These are phyloP conservation scores for Knufia petricola DNA, from an alignment of 2,329 filamentous ascomycete species.

Conservation along the genomic window DNA sequence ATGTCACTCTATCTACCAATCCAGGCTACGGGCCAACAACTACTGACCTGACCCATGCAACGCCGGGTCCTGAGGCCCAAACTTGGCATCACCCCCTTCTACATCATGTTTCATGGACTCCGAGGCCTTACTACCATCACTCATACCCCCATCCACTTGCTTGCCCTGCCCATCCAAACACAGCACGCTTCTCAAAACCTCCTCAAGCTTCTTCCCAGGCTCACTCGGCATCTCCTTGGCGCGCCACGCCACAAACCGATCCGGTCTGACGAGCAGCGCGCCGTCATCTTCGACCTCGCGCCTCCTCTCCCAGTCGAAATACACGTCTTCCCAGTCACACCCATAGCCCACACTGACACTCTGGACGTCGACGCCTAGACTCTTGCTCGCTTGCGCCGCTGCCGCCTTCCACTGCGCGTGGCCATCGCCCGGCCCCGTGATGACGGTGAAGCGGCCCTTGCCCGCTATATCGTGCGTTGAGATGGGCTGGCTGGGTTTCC, in stretches of 20 bases:
- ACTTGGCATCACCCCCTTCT: too few relatives aligned
- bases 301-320: slow-evolving; percentile 48
- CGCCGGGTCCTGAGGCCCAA: too few relatives aligned
- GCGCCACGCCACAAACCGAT: slow-evolving; percentile 51
- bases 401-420: slow-evolving; percentile 41
- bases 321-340: slow-evolving; percentile 53
- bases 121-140: too few relatives aligned
- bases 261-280: slow-evolving; percentile 49
- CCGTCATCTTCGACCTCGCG: slow-evolving; percentile 50
- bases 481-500: slow-evolving; percentile 33
- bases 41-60: too few relatives aligned
- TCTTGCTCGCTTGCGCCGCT: slow-evolving; percentile 30
- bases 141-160: background rate
- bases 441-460: slow-evolving; percentile 42
- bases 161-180: background rate
- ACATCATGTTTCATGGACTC: too few relatives aligned
- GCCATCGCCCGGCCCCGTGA: slow-evolving; percentile 48
- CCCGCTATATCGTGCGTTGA: slow-evolving; percentile 54
- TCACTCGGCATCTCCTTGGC: slow-evolving; percentile 16
- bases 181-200: slow-evolving; percentile 9
- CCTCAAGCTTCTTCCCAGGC: slow-evolving; percentile 5
- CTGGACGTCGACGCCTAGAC: slow-evolving; percentile 39
- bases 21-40: too few relatives aligned
- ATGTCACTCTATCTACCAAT: too few relatives aligned
- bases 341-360: slow-evolving; percentile 47